Base-by-base conservation (phyloP, 2,329 filamentous ascomycete species). In the Orbilia brochopaga region DNA sequence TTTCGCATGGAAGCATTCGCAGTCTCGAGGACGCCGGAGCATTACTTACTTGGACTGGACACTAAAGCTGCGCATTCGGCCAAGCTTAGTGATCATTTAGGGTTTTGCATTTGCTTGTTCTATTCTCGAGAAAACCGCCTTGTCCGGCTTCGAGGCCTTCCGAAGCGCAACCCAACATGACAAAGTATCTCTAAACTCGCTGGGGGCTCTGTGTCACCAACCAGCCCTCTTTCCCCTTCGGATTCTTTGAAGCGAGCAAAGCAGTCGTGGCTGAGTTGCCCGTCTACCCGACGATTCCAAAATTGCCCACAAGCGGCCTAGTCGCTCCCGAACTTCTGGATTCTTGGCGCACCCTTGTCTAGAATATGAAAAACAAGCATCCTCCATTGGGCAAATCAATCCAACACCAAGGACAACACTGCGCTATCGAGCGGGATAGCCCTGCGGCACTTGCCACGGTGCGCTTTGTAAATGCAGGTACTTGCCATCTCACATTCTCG, bases 401-500 rank as follows among this genome's bases (percentile, higher is more conserved):
- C 61, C 61, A 57, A 51, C 50, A 15, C 17, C 37, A 23, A 32
- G 24, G 7, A n/a, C 13, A 19, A 6, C 5, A 10, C 23, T 21
- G 21, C 48, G 35, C 19, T 60, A 51, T 44, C 56, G 4, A 42
- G 37, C 37, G 44, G 42, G 42, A 60, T 21, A 60, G 19, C n/a
- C 27, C 50, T 62, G 50, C 50, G 46, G 19, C 46, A 55, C 44
- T 59, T 67, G 21, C 55, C 55, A 60, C 61, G 53, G 51, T 67
- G 37, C n/a, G 1, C 35, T 60, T 55, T 40, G 50, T 44, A 7
- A 35, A 67, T 67, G 63, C 63, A 67, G 63, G 63, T 67, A 67
- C 63, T 66, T 30, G 13, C 11, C 37, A 42, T 6, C 15, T 42
- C 37, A 42, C 37, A 42, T 42, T 42, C n/a, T 42, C 27, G 27